These are phyloP conservation scores for Puccinia horiana DNA, from an alignment of 1,284 basidiomycete genomes.

Conservation along the genomic window DNA sequence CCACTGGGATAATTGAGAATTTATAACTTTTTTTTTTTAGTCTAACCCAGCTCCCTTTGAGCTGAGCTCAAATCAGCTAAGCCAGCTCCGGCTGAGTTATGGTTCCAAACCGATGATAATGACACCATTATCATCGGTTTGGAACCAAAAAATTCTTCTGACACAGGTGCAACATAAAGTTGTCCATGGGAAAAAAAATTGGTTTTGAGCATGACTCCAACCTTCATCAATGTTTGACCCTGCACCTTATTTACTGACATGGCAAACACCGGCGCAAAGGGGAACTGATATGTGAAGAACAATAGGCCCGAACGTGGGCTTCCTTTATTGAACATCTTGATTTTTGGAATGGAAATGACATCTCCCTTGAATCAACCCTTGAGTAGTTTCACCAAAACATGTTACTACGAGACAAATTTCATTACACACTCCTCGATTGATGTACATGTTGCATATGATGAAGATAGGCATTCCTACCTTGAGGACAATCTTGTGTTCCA, in stretches of 20 bases:
- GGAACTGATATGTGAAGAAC: slow-evolving; percentile 2
- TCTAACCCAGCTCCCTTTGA: too few relatives aligned
- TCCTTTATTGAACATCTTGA: not conserved
- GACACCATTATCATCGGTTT: too few relatives aligned
- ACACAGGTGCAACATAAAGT: too few relatives aligned
- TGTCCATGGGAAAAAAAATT: slow-evolving; percentile 23
- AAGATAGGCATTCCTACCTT: not conserved
- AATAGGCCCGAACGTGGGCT: not conserved
- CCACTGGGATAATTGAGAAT: too few relatives aligned
- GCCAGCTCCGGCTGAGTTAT: too few relatives aligned
- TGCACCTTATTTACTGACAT: slow-evolving; percentile 24
- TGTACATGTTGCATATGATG: not conserved
- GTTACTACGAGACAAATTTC: not conserved
- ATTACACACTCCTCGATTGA: not conserved
- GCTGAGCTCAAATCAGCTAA: too few relatives aligned
- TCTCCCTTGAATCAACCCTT: not conserved
- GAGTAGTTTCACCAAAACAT: not conserved
- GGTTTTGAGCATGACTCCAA: not conserved
- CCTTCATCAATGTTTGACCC: not conserved
- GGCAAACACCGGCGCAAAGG: not conserved
- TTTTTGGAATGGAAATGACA: not conserved
- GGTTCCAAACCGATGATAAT: too few relatives aligned
- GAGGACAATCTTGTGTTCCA: not conserved
- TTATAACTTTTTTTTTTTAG: too few relatives aligned
- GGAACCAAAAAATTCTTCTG: too few relatives aligned